These are phyloP conservation scores for Angomonas ambiguus DNA, from an alignment of 208 protist species.

Conservation along the genomic window DNA sequence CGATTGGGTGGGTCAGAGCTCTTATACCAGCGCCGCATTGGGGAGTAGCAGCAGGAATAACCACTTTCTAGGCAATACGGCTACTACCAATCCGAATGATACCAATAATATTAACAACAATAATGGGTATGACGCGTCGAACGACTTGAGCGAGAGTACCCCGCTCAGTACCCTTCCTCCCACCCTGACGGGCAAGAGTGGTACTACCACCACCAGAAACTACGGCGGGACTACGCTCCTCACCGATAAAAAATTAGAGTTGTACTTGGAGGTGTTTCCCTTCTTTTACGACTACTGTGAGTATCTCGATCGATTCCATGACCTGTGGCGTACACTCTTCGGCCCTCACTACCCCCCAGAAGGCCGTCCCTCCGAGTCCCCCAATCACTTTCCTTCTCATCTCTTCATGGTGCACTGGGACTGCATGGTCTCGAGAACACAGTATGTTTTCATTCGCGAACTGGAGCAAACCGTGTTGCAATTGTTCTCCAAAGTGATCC, in stretches of 20 bases:
- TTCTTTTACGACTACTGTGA: slow-evolving; percentile 45
- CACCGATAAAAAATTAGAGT: background rate
- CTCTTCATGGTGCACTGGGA: slow-evolving; percentile 68
- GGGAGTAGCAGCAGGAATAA: background rate
- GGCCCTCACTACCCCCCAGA: slow-evolving; percentile 28
- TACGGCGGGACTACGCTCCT: background rate
- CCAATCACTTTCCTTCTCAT: slow-evolving; percentile 35
- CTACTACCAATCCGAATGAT: too few relatives aligned
- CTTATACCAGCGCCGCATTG: background rate
- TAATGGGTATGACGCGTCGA: background rate
- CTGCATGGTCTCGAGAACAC: slow-evolving; percentile 29
- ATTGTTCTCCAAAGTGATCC: slow-evolving; percentile 34
- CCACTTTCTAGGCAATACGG: background rate
- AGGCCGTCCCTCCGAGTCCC: background rate
- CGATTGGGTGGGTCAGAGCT: background rate
- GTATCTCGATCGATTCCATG: slow-evolving; percentile 43
- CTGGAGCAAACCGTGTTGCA: slow-evolving; percentile 32
- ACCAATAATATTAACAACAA: background rate
- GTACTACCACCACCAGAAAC: background rate
- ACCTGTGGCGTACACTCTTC: slow-evolving; percentile 69
- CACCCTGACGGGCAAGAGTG: background rate
- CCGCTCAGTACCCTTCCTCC: background rate
- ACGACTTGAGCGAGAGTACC: background rate
- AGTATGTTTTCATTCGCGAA: slow-evolving; percentile 34
- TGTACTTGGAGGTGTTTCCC: slow-evolving; percentile 12